phyloP scores from a whole-genome alignment of 1,284 basidiomycete genomes.

The Cryptococcus neoformans region DNA sequence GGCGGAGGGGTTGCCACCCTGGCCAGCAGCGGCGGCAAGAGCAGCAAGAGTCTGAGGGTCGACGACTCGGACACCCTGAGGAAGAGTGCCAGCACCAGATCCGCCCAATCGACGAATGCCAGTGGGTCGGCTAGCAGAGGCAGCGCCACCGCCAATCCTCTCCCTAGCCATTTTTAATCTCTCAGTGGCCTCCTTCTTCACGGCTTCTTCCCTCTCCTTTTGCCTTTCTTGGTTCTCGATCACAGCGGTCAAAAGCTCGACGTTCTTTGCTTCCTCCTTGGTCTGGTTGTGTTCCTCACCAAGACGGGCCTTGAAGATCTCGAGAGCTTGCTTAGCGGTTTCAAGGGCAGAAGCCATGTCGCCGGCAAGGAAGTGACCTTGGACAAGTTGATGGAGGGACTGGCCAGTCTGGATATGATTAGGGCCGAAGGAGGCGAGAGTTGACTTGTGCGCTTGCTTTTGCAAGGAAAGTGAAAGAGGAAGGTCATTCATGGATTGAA shows the following conservation, averaged over 20 bases:
- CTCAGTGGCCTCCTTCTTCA: conserved; percentile 37
- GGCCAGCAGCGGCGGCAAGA: conserved; percentile 11
- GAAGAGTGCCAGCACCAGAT: conserved; percentile 3
- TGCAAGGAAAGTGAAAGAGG: conserved; percentile 41
- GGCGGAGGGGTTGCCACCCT: conserved; percentile 5
- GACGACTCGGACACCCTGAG: conserved; percentile 7
- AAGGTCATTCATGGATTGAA: conserved; percentile 46
- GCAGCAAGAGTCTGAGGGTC: conserved; percentile 9
- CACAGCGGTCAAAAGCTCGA: conserved; percentile 46
- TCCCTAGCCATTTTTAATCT: conserved; percentile 34
- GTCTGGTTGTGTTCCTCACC: conserved; percentile 49
- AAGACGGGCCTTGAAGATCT: conserved; percentile 47
- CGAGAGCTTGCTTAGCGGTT: conserved; percentile 44
- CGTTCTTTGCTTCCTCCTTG: conserved; percentile 51
- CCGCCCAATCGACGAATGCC: conserved; percentile 4
- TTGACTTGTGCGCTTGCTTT: conserved; percentile 33
- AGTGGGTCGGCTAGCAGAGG: neutral
- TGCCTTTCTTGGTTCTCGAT: conserved; percentile 46
- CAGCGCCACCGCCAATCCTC: conserved; percentile 16
- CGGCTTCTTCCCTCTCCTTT: conserved; percentile 40
- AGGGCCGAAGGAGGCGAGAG: conserved; percentile 39
- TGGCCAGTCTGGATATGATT: conserved; percentile 43
- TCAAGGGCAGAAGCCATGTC: conserved; percentile 49
- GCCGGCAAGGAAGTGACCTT: conserved; percentile 48
- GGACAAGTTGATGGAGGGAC: conserved; percentile 48